These are phyloP conservation scores for sunflower (Helianthus annuus) DNA, from an alignment of 129 eudicot species.

Conservation along the genomic window DNA sequence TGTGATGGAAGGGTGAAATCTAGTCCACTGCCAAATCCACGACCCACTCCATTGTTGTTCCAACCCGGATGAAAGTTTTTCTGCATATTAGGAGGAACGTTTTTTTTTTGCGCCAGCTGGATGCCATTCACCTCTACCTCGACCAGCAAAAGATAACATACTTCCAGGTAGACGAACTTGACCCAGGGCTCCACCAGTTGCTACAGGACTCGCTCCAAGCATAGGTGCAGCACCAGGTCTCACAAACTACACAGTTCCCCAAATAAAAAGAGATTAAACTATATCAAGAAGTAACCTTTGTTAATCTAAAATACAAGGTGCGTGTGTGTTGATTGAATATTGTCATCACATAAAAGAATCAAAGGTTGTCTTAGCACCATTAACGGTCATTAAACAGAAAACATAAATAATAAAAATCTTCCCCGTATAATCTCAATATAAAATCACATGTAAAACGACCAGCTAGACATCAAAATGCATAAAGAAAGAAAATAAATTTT, in stretches of 20 bases:
- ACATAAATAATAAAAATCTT: no score
- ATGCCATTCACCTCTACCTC: constrained; percentile 99
- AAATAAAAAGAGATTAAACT: constrained; percentile 19
- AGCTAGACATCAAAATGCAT: no score
- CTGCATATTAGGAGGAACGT: constrained; percentile 53
- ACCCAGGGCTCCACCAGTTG: constrained; percentile 62
- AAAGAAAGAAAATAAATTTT: no score
- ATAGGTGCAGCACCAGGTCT: constrained; percentile 95
- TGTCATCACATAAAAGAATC: no score
- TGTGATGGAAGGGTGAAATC: constrained; percentile 99
- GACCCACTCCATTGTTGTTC: constrained; percentile 75
- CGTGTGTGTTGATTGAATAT: no score
- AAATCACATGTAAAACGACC: no score
- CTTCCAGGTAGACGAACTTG: constrained; percentile 83
- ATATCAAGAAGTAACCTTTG: constrained; percentile 8
- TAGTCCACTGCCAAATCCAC: constrained; percentile 86
- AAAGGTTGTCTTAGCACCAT: no score
- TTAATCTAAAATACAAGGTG: no score
- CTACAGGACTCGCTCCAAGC: constrained; percentile 50
- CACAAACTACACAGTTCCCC: constrained; percentile 72
- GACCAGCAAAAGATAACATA: constrained; percentile 63
- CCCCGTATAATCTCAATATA: no score
- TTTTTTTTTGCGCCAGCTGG: constrained; percentile 68
- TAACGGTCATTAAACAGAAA: no score
- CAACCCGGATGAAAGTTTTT: constrained; percentile 86